Evolutionary conservation across 2,329 filamentous ascomycete genomes (phyloP), one percentile per base, ranked within the genome.

Genomic region (Epichloe bromicola): DNA sequence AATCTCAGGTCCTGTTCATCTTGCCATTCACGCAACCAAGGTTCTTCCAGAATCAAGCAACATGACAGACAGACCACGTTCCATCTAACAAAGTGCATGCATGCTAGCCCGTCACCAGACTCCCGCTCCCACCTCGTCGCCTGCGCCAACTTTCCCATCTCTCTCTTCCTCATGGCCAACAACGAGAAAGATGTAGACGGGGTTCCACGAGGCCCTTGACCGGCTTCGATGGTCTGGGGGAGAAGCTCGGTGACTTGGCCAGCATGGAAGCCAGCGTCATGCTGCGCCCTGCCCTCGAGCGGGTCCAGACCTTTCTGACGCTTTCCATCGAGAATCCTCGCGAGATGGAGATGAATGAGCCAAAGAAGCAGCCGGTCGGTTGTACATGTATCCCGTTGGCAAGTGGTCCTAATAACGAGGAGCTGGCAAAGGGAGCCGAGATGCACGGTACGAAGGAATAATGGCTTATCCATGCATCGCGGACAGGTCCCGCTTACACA

Each of bases 101-200:
- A 20, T 3, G n/a, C 23, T 12, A 11, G 4, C 30, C 7, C 7
- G 33, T 48, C 2, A 4, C 5, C 38, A 60, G 63, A 65, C 45
- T 55, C 57, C 20, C 65, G 71, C 12, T 71, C 69, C 4, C 70
- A 74, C 49, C 60, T 74, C 1, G 71, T 73, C 3, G 59, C 72
- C 0, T 70, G 68, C 38, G 70, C 70, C n/a, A 74, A 74, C 55
- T 73, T 74, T 49, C 61, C 74, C 45, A 70, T 74, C 26, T 72
- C 71, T 52, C 62, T 74, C 0, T 74, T 74, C 44, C 61, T 74
- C 2, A 59, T 71, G 2, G 69, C 70, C 1, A n/a, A 8, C 23
- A 17, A 44, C 3, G 26, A 44, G 2, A 44, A 30, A 14, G 42
- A 44, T 17, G 42, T 33, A 10, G 42, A 44, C 20, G n/a, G 20